These are phyloP conservation scores for Aspergillus sp. DNA, from an alignment of 2,329 filamentous ascomycete genomes.

Conservation along the genomic window DNA sequence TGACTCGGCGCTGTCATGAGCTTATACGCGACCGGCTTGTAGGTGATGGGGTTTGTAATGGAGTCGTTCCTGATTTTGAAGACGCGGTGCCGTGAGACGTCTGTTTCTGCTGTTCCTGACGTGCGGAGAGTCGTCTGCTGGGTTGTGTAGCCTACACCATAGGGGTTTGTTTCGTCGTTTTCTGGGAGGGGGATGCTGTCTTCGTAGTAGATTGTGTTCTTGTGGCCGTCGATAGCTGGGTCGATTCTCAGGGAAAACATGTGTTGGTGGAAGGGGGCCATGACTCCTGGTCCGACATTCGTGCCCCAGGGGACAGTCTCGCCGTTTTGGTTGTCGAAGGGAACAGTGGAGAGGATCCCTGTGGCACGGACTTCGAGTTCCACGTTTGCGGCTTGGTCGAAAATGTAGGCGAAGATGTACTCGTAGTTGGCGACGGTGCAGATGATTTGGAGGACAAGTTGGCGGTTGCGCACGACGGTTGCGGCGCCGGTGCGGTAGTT, in stretches of 20 bases:
- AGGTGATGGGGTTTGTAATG: conserved; percentile 49
- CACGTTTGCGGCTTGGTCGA: conserved; percentile 63
- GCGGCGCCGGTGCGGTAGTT: conserved; percentile 62
- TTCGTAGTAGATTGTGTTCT: conserved; percentile 51
- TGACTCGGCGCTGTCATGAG: conserved; percentile 52
- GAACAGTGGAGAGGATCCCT: conserved; percentile 61
- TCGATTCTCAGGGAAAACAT: conserved; percentile 64
- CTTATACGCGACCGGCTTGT: conserved; percentile 51
- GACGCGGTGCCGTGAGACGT: conserved; percentile 43
- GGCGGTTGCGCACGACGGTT: conserved; percentile 56
- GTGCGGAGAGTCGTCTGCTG: conserved; percentile 42
- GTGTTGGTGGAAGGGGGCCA: conserved; percentile 68
- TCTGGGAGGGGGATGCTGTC: conserved; percentile 57
- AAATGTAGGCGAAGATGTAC: conserved; percentile 65
- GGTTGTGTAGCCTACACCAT: conserved; percentile 46
- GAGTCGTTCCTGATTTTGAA: conserved; percentile 55
- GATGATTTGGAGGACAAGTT: conserved; percentile 62
- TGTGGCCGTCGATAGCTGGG: conserved; percentile 53
- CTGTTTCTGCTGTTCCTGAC: conserved; percentile 44
- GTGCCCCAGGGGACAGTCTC: conserved; percentile 60
- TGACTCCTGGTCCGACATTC: conserved; percentile 61
- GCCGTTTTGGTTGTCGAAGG: conserved; percentile 55
- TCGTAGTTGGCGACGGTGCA: conserved; percentile 68
- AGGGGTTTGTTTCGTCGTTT: conserved; percentile 42
- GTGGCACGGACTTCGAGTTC: conserved; percentile 63